These are phyloP conservation scores for Candida tetrigidarum DNA, from an alignment of 1,139 yeast species.

Conservation along the genomic window DNA sequence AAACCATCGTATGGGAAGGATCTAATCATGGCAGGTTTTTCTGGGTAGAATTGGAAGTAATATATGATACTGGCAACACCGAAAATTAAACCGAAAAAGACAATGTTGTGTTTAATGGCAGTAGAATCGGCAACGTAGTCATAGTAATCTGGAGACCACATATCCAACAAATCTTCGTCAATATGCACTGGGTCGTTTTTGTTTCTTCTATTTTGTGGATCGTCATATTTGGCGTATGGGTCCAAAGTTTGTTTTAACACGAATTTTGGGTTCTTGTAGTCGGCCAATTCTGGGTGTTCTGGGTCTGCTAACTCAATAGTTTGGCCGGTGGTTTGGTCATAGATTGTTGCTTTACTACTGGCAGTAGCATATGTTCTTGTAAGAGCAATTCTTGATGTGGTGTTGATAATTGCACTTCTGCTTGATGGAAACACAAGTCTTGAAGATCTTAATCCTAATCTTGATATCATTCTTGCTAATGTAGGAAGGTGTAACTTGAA, in stretches of 20 bases:
- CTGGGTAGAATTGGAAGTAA: slow-evolving; percentile 67
- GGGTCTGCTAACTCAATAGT: slow-evolving; percentile 50
- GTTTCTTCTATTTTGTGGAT: slow-evolving; percentile 82
- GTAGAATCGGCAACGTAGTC: slow-evolving; percentile 61
- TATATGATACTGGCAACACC: slow-evolving; percentile 59
- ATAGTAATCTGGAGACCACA: slow-evolving; percentile 87
- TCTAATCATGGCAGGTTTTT: slow-evolving; percentile 69
- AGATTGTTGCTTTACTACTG: slow-evolving; percentile 31
- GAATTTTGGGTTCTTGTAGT: slow-evolving; percentile 44
- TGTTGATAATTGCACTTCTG: neutral
- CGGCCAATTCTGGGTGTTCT: slow-evolving; percentile 47
- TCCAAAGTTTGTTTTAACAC: slow-evolving; percentile 66
- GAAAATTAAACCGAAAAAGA: slow-evolving; percentile 59
- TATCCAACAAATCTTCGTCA: slow-evolving; percentile 73
- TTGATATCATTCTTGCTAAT: slow-evolving; percentile 31
- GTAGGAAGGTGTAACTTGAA: too few relatives aligned
- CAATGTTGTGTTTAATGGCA: slow-evolving; percentile 57
- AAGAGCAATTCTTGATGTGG: slow-evolving; percentile 5
- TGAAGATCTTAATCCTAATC: slow-evolving; percentile 27
- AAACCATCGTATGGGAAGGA: slow-evolving; percentile 77
- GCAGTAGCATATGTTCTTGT: slow-evolving; percentile 38
- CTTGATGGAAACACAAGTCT: slow-evolving; percentile 15
- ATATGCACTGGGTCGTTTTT: slow-evolving; percentile 71
- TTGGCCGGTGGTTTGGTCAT: slow-evolving; percentile 46
- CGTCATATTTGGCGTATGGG: slow-evolving; percentile 78